Evolutionary conservation across 23 red algal genomes (phyloP).

Genomic region (Gracilaria domingensis): DNA sequence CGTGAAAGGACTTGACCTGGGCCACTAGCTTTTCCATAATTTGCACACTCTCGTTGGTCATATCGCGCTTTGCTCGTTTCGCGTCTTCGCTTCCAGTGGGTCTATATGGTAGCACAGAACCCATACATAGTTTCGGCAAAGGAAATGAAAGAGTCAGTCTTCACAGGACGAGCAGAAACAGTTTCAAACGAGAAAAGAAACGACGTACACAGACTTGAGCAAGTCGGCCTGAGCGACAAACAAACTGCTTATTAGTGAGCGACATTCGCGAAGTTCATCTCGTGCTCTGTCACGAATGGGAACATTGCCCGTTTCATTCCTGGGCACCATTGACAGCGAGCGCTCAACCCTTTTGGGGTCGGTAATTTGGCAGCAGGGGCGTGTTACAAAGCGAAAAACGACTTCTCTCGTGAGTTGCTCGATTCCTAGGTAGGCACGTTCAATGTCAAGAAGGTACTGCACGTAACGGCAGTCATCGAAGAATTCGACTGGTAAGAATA

Average conservation of each 20-base stretch:
- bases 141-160: constrained; percentile 18
- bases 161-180: not conserved
- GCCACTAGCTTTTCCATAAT: constrained; percentile 71
- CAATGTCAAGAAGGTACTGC: too few relatives aligned
- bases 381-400: not conserved
- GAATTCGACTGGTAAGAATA: too few relatives aligned
- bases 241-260: constrained; percentile 34
- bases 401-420: not conserved
- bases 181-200: not conserved
- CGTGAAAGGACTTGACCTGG: constrained; percentile 40
- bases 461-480: too few relatives aligned
- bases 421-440: not conserved
- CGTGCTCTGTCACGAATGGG: constrained; percentile 71
- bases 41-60: constrained; percentile 33
- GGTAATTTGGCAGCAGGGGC: too few relatives aligned
- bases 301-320: constrained; percentile 8
- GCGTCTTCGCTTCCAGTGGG: constrained; percentile 3
- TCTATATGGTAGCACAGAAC: not conserved
- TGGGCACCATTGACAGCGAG: not conserved
- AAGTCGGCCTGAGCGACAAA: constrained; percentile 55
- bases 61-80: not conserved
- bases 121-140: not conserved
- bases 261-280: constrained; percentile 59
- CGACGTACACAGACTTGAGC: constrained; percentile 37
- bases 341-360: not conserved